Evolutionary conservation across 441 rosid species (phyloP).

Genomic region (Metrosideros polymorpha): DNA sequence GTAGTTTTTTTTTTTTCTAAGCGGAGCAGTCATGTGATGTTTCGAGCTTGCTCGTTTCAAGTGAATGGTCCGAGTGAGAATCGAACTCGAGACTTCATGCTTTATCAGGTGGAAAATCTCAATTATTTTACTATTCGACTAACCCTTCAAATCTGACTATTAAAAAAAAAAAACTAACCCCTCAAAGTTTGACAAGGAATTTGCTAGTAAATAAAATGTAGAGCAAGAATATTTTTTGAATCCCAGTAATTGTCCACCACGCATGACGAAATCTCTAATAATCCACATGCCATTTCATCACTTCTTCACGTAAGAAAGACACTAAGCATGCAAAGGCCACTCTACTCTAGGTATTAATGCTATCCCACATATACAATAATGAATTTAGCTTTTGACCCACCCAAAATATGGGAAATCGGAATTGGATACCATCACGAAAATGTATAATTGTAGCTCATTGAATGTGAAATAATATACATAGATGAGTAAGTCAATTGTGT

Average conservation of each 20-base stretch:
- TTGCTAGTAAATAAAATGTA: neutral
- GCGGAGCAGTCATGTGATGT: neutral
- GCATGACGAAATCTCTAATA: neutral
- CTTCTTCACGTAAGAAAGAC: neutral
- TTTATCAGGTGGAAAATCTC: neutral
- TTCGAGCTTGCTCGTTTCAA: neutral
- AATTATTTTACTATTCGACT: neutral
- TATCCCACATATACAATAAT: neutral
- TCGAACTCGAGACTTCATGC: neutral
- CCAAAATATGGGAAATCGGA: neutral
- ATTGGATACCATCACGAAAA: neutral
- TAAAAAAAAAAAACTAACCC: too few relatives aligned
- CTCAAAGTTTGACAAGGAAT: neutral
- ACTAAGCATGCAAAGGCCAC: neutral
- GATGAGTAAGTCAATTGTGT: neutral
- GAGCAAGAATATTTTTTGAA: neutral
- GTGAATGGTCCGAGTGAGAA: rapidly evolving
- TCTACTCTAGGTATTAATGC: neutral
- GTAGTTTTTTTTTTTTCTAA: neutral
- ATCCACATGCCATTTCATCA: neutral
- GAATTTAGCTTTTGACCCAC: neutral
- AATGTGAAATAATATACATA: neutral
- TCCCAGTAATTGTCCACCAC: neutral
- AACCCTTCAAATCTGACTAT: too few relatives aligned
- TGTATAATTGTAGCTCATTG: neutral